These are phyloP conservation scores for Hypoxylon fuscum DNA, from an alignment of 495 filamentous ascomycete species.

Conservation along the genomic window DNA sequence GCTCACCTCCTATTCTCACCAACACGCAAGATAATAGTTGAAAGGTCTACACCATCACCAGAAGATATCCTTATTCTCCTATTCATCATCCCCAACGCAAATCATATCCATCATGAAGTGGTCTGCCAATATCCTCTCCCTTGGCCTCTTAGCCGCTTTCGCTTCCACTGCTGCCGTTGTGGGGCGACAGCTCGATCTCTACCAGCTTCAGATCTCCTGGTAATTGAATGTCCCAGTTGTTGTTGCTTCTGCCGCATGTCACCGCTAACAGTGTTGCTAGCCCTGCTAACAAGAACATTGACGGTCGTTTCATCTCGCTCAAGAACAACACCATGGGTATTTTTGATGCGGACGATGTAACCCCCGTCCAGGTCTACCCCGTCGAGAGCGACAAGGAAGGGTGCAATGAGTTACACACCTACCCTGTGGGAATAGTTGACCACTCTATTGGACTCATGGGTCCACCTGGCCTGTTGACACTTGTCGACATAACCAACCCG, in stretches of 20 bases:
- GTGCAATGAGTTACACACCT: constrained; percentile 48
- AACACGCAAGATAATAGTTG: neutral
- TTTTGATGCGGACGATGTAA: constrained; percentile 20
- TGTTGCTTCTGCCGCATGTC: neutral
- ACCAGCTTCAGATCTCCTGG: constrained; percentile 42
- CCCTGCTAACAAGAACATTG: constrained; percentile 32
- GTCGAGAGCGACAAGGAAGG: constrained; percentile 34
- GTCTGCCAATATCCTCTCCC: constrained; percentile 28
- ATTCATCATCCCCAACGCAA: neutral
- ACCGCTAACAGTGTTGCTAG: constrained; percentile 21
- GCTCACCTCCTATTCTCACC: neutral
- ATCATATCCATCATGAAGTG: constrained; percentile 39
- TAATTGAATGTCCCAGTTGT: constrained; percentile 12
- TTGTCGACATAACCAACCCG: constrained; percentile 50
- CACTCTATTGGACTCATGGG: constrained; percentile 49
- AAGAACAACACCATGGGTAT: constrained; percentile 37
- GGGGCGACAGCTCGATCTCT: constrained; percentile 39
- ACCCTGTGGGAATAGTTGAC: constrained; percentile 44
- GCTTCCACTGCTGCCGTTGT: constrained; percentile 34
- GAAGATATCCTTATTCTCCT: neutral
- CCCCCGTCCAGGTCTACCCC: constrained; percentile 35
- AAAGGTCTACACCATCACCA: neutral
- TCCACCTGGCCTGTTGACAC: constrained; percentile 44
- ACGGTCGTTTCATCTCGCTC: constrained; percentile 39
- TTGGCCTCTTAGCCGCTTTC: constrained; percentile 37